Conservation (phyloP, 495 filamentous ascomycete species). For the Lasiosphaeria miniovina region DNA sequence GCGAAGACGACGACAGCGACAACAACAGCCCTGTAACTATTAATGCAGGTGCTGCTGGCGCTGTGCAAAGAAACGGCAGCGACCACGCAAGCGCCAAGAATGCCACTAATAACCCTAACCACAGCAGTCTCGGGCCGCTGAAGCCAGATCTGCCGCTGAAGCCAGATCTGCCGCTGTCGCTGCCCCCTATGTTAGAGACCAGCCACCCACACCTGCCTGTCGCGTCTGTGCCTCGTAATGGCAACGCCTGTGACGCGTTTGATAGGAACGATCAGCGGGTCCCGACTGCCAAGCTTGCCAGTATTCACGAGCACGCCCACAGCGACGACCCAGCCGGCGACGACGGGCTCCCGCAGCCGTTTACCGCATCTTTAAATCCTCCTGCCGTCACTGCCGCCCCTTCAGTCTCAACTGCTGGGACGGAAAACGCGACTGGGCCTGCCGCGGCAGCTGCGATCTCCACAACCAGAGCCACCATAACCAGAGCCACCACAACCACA, state of each 20-base stretch:
- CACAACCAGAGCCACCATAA: slow-evolving; percentile 12
- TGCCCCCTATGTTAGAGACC: too few species aligned
- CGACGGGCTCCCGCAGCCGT: not conserved
- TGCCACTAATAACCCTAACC: slow-evolving; percentile 13
- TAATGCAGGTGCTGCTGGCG: not conserved
- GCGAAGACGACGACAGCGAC: slow-evolving; percentile 2
- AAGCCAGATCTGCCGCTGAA: too few species aligned
- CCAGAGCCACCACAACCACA: slow-evolving; percentile 8
- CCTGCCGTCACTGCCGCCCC: not conserved
- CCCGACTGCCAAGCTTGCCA: slow-evolving; percentile 12
- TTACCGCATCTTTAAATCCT: too few species aligned
- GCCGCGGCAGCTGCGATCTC: slow-evolving; percentile 2
- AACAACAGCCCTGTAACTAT: not conserved
- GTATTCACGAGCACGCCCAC: slow-evolving; percentile 14
- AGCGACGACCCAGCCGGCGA: slow-evolving; percentile 4
- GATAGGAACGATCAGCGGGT: slow-evolving; percentile 21
- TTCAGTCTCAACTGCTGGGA: not conserved
- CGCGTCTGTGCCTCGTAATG: too few species aligned
- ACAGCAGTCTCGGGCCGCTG: too few species aligned
- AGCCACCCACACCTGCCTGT: not conserved
- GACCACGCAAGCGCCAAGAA: slow-evolving; percentile 9
- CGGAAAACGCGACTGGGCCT: not conserved
- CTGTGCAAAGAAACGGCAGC: not conserved
- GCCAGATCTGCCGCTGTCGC: too few species aligned
- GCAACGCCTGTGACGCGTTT: not conserved